Percentiles rank a stretch among this genome's conserved stretches.
Conservation (phyloP, 805 yeast species). For the Suhomyces vadensis region DNA sequence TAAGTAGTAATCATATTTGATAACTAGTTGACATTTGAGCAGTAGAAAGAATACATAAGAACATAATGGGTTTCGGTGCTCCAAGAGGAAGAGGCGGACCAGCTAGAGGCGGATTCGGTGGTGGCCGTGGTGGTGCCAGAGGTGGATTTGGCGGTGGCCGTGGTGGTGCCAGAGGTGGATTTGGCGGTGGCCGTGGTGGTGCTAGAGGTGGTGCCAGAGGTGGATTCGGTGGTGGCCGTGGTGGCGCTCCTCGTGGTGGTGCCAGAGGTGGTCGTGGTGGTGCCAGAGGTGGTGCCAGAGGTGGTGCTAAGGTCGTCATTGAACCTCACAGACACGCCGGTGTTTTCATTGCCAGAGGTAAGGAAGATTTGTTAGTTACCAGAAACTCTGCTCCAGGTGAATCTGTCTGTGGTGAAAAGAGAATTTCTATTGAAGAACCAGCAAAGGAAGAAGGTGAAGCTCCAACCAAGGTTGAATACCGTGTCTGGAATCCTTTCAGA, state of each 20-base stretch:
- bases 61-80: constrained; percentile 71
- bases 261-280: constrained; percentile 66
- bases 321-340: constrained; percentile 99
- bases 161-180: constrained; percentile 25
- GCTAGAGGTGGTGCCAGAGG: constrained; percentile 50
- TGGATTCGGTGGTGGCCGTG: constrained; percentile 47
- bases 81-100: constrained; percentile 65
- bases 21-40: constrained; percentile 8
- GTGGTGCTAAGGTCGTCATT: constrained; percentile 94
- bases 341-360: constrained; percentile 99
- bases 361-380: constrained; percentile 96
- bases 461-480: constrained; percentile 94
- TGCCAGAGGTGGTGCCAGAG: constrained; percentile 78
- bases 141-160: constrained; percentile 46
- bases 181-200: constrained; percentile 56
- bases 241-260: constrained; percentile 49
- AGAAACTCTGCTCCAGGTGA: constrained; percentile 98
- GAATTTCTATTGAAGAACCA: constrained; percentile 92
- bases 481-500: constrained; percentile 99
- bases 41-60: constrained; percentile 5
- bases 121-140: constrained; percentile 49
- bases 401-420: constrained; percentile 97
- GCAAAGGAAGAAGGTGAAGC: constrained; percentile 83
- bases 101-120: constrained; percentile 44
- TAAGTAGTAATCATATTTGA: constrained; percentile 5